A percentile compares a stretch with the other conserved stretches of the same genome.
Conservation (phyloP, 1,284 basidiomycete species). For the Coriolopsis trogii region DNA sequence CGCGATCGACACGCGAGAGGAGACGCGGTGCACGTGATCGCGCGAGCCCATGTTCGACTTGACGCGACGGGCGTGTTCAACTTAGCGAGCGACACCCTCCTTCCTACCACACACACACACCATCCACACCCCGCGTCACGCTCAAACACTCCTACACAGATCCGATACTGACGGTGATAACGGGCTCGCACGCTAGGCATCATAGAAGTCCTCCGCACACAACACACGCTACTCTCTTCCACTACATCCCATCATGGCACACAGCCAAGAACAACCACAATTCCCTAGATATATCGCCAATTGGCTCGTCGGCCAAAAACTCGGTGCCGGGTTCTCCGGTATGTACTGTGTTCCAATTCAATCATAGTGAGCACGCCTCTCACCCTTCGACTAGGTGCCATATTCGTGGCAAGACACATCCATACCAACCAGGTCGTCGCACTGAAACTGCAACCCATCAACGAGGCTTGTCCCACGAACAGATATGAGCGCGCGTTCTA, state of each 20-base stretch:
- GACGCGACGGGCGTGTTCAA: constrained; percentile 11
- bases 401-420: constrained; percentile 62
- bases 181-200: neutral
- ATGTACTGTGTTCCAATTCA: constrained; percentile 2
- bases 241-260: constrained; percentile 8
- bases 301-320: constrained; percentile 33
- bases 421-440: constrained; percentile 62
- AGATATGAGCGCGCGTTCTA: constrained; percentile 69
- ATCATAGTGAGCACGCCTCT: neutral
- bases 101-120: constrained; percentile 9
- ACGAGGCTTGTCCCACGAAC: constrained; percentile 77
- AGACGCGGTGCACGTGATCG: constrained; percentile 34
- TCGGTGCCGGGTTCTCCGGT: constrained; percentile 42
- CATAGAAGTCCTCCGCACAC: constrained; percentile 1
- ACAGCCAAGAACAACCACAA: constrained; percentile 4
- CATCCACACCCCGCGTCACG: constrained; percentile 1
- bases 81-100: constrained; percentile 1
- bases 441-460: constrained; percentile 66
- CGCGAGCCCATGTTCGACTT: constrained; percentile 26
- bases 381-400: constrained; percentile 52
- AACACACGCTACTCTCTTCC: constrained; percentile 12
- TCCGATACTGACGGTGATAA: neutral
- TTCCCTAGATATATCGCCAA: constrained; percentile 36
- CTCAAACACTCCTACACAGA: neutral
- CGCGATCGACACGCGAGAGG: constrained; percentile 13